Evolutionary conservation across 768 basidiomycete species (phyloP).

Genomic region (Boletus subparvulus): DNA sequence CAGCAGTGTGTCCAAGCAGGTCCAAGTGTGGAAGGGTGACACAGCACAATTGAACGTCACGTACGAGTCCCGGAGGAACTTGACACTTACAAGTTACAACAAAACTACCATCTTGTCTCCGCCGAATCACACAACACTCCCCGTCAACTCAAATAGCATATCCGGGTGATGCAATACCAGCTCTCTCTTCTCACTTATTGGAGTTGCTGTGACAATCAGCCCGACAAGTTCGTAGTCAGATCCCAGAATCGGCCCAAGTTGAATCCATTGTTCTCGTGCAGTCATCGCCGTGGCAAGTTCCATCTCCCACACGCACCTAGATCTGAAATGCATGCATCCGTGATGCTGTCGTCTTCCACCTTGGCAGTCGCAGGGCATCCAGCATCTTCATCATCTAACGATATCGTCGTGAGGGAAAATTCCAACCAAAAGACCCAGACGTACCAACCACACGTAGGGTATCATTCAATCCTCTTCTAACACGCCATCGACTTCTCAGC

Average conservation of each 20-base stretch:
- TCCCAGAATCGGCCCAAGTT: not conserved
- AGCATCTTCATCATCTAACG: not conserved
- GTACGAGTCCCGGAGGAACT: too few species aligned
- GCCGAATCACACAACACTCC: not conserved
- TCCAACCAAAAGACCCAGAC: not conserved
- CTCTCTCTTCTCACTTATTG: not conserved
- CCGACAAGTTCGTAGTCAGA: not conserved
- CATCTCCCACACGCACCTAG: not conserved
- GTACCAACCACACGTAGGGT: not conserved
- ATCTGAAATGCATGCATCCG: not conserved
- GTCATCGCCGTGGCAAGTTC: not conserved
- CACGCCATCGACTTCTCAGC: not conserved
- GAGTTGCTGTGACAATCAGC: not conserved
- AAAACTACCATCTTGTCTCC: not conserved
- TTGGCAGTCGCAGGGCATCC: not conserved
- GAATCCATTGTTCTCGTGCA: not conserved
- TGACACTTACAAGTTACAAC: not conserved
- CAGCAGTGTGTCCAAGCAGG: conserved; percentile 1
- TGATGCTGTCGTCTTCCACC: not conserved
- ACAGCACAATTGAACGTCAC: not conserved
- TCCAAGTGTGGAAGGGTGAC: not conserved
- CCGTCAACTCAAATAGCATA: not conserved
- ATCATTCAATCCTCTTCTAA: not conserved
- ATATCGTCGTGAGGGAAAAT: not conserved
- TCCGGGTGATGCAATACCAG: not conserved